Evolutionary conservation across 2,329 filamentous ascomycete genomes (phyloP), one percentile per base, ranked within the genome.

Genomic region (Colletotrichum limetticola): DNA sequence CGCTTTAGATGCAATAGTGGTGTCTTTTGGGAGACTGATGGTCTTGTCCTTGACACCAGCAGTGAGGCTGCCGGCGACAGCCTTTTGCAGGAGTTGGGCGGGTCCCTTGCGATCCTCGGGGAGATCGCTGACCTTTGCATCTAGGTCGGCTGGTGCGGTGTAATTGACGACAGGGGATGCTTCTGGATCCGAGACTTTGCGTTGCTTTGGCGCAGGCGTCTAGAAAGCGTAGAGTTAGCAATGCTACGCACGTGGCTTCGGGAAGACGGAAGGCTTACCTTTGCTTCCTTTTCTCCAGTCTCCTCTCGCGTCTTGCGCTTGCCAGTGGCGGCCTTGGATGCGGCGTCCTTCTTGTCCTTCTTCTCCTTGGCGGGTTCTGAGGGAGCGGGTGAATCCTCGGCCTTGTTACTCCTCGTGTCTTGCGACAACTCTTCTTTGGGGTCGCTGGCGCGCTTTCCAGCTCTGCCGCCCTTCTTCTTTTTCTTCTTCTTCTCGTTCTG

Each of bases 21-120:
- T 87, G 59, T 90, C 92, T 63, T 91, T 87, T 1, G 91, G 88
- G 22, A 95, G 83, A 30, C 85, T 84, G 76, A 92, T 92, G 11
- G 89, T 85, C 19, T 90, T 89, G 68, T 89, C 86, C 81, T 94
- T 94, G 75, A 92, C 88, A 42, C 93, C 90, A 46, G 86, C 82
- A n/a, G 88, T 86, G 70, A 97, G 88, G 70, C 92, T 88, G 66
- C 91, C 87, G 55, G 86, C 83, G 55, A 98, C 90, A 19, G 91
- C 89, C 76, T 93, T 95, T 76, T 91, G 87, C 35, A 98, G 83
- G 26, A 91, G 90, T 76, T 90, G 91, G 9, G 94, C 95, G 19
- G 91, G 89, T 37, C 89, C 91, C 78, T 91, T 91, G 75, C 95
- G 92, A 46, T 86, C 80, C 14, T 90, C 87, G 24, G 91, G 89